Base-by-base conservation (phyloP, 1,139 yeast genomes). In the Hanseniaspora sp. region DNA sequence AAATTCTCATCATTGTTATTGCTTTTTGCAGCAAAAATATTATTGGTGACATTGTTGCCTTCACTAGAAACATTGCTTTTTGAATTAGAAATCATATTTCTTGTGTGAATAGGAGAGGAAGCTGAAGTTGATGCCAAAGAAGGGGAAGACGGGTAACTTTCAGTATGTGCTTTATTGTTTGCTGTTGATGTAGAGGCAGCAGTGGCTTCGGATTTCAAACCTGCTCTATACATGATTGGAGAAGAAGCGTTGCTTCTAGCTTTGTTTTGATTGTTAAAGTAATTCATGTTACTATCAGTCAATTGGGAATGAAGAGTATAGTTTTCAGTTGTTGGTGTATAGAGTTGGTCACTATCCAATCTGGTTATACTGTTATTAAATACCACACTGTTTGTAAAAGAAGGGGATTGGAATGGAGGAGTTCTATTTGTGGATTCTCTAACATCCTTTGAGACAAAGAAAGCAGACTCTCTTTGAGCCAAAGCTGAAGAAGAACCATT, bases 371-470 rank as follows among this genome's bases (percentile, higher is more conserved):
- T 15, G n/a, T 8, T 41, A 12, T 48, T 48, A 7, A 41, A 40
- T 8, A 41, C 11, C 7, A 29, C 29, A 11, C 17, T 48, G 7
- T 48, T 48, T 41, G 29, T 44, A n/a, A 48, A 41, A 18, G 31
- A 33, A 6, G 48, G 45, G 5, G 48, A 38, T 3, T 38, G 15
- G 7, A 44, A 13, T n/a, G 41, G 40, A 1, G 54, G 54, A 7
- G 54, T 30, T 37, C 39, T 38, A n/a, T 51, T 44, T 9, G 48
- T 17, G 1, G 45, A 33, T 12, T n/a, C 54, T 31, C 54, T 37
- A 3, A 51, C 54, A 40, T 51, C 54, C 28, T 44, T 51, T 1
- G 54, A 51, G 1, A 51, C 48, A 51, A 29, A 51, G 17, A 51
- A 51, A 6, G 54, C 44, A 4, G 54, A 51, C 17, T 38, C 40